phyloP scores from a whole-genome alignment of 1,139 yeast genomes.

The Pichia sp. region DNA sequence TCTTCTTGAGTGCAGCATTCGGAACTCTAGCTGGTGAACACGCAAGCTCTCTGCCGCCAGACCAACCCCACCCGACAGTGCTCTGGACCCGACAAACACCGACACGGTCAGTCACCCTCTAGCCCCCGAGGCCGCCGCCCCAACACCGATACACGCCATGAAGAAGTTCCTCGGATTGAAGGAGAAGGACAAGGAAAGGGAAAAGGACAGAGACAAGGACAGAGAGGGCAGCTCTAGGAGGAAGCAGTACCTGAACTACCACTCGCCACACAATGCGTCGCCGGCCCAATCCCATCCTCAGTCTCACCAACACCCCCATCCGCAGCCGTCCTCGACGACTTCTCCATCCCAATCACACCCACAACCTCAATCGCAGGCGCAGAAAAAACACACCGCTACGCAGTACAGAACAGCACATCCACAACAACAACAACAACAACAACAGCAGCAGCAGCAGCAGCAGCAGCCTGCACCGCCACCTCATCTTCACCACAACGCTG shows the following conservation, averaged over 20 bases:
- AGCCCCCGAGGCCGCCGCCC: no score
- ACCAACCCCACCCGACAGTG: no score
- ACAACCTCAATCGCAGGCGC: not conserved
- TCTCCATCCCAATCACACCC: not conserved
- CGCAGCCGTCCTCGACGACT: not conserved
- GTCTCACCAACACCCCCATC: not conserved
- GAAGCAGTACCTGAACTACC: conserved; percentile 1
- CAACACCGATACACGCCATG: not conserved
- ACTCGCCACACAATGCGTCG: no score
- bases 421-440: no score
- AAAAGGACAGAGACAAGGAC: conserved; percentile 1
- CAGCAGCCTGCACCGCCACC: no score
- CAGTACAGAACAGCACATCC: not conserved
- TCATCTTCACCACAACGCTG: not conserved
- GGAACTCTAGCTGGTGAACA: no score
- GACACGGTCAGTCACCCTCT: no score
- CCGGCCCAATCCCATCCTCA: not conserved
- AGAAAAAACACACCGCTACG: not conserved
- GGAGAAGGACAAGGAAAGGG: conserved; percentile 7
- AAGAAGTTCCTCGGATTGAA: conserved; percentile 9
- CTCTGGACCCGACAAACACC: no score
- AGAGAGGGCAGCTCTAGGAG: conserved; percentile 3
- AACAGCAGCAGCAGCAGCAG: no score
- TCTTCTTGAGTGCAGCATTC: no score
- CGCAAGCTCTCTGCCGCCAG: no score